Evolutionary conservation across 192 early-diverging fungal species (phyloP), one percentile per base, ranked within the genome.

Genomic region (Coemansia pectinata): DNA sequence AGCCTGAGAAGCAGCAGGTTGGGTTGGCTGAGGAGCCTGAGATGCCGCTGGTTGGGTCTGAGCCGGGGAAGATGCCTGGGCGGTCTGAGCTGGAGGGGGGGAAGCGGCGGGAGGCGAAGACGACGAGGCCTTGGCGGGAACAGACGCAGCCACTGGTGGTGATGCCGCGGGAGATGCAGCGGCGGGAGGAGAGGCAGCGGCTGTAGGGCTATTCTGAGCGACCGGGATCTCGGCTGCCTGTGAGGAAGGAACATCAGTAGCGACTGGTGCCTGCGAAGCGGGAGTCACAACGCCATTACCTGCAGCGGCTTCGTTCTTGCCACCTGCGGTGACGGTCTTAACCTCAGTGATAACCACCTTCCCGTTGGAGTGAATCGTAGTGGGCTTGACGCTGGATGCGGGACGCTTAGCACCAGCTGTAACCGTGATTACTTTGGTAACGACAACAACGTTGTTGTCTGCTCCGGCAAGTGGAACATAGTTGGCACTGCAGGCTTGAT

Each of bases 281-380:
- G 31, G 64, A 44, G 34, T 68, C 27, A 3, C 40, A 2, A 14
- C 38, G 52, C 38, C 39, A 40, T 10, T 39, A 23, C 14, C 52
- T 3, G 23, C 36, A 52, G 65, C 17, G 39, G 65, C 41, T 11
- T 55, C 36, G 17, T 40, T 25, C 0, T 45, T 34, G 14, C 25
- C 36, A 6, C 58, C 58, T 11, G 62, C 72, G 42, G 78, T 75
- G 3, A 75, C 78, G 2, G 78, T 80, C 4, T 72, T 66, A 41
- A 63, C 50, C 36, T 71, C 70, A 25, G 73, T 75, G 19, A 71
- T 67, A 48, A 75, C 57, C 5, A 72, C 47, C 21, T 72, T 65
- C 27, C 33, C 36, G 12, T 58, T 55, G 33, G 52, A 29, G 10
- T 55, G 21, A 14, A 29, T 29, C 8, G 52, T 29, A 15, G 52